Base-by-base conservation (phyloP, 2,329 filamentous ascomycete genomes). In the Penicillium sp. region DNA sequence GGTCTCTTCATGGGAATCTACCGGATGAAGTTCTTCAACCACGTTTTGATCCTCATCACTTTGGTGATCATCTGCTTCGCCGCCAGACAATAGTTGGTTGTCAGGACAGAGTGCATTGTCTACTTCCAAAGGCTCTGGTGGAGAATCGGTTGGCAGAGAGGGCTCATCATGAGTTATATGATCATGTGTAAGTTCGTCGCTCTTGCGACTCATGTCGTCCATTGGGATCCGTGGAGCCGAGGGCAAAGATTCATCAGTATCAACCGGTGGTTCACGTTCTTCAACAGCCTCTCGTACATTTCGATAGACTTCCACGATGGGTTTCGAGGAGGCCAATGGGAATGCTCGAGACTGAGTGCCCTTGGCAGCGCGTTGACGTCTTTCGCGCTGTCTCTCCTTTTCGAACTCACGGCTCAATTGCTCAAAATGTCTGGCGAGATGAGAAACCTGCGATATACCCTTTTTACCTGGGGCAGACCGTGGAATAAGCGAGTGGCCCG, bases 361-460 rank as follows among this genome's bases (percentile, higher is more conserved):
- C 68, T 87, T 91, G 44, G 90, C 89, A 26, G 90, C 89, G 57
- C 90, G 68, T 71, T 92, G 89, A 66, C 88, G 88, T 62, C 90
- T 85, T 72, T 97, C 93, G 47, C 89, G 88, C 63, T 95, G 84
- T 43, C 94, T 85, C 74, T 99, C 93, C 66, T 93, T 96, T 69
- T 97, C 92, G 64, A 99, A 99, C 69, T 99, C 95, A 24, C 92
- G 88, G 65, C 92, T 97, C 55, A 99, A 81, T 72, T 97, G 92
- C 73, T 99, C 95, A 69, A 99, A 97, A 72, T 97, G 94, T 65
- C 90, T 90, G 18, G 94, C 91, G 48, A 99, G 81, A n/a, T 88
- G 92, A 9, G 92, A 95, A 2, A 99, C 94, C 66, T 89, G 90
- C 4, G 89, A 85, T 50, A 87, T 83, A 62, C 86, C 87, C 64